Conservation (phyloP, 129 eudicot species). For the Escallonia rubra region DNA sequence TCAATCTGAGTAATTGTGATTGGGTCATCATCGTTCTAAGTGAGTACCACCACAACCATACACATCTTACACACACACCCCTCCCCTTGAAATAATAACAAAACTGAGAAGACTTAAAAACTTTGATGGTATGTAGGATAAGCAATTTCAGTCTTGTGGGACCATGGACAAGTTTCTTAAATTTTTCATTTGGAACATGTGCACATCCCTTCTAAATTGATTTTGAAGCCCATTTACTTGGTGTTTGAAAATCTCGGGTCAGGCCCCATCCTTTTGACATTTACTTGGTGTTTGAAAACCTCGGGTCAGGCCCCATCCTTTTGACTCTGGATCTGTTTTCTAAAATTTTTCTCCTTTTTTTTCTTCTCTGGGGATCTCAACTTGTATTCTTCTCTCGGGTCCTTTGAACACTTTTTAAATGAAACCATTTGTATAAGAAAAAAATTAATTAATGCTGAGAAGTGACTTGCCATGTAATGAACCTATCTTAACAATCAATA, state of each 20-base stretch:
- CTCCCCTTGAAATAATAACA: neutral
- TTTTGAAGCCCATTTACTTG: neutral
- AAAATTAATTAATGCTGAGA: too few relatives aligned
- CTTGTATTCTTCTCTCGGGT: neutral
- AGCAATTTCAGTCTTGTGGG: too few relatives aligned
- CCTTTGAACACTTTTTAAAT: neutral
- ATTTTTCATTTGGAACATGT: neutral
- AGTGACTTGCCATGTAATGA: neutral
- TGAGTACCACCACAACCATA: conserved; percentile 28
- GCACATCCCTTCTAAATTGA: neutral
- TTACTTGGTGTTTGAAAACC: neutral
- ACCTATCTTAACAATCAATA: neutral
- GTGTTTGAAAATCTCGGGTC: neutral
- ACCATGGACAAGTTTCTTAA: neutral
- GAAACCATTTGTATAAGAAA: neutral
- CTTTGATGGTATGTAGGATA: too few relatives aligned
- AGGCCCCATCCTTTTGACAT: neutral
- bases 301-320: neutral
- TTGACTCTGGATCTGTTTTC: neutral
- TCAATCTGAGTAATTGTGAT: conserved; percentile 20
- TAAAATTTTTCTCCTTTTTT: too few relatives aligned
- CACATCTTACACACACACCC: neutral
- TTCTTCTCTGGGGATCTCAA: neutral
- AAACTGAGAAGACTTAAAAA: neutral
- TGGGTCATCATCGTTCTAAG: conserved; percentile 52